Evolutionary conservation across 257 asterid species (phyloP).

Genomic region (Solanum sitiens): DNA sequence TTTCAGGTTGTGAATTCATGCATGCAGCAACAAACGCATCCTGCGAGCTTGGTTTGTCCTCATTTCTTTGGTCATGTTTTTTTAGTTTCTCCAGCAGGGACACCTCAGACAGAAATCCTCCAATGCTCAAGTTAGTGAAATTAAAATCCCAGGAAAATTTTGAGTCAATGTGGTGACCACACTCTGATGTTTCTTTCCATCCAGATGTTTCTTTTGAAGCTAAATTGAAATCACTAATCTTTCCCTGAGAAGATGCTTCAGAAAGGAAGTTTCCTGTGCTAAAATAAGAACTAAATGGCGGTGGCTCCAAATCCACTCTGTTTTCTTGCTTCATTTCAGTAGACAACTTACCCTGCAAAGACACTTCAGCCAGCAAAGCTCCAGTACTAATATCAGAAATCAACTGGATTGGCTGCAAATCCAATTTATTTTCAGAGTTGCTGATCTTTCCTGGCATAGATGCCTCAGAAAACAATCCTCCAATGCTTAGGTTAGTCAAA

Average conservation of each 20-base stretch:
- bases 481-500: slow-evolving; percentile 75
- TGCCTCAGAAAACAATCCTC: slow-evolving; percentile 73
- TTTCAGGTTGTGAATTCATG: slow-evolving; percentile 17
- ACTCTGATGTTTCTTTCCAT: slow-evolving; percentile 6
- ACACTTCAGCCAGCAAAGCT: slow-evolving; percentile 68
- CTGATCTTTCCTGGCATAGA: slow-evolving; percentile 51
- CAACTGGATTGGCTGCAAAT: slow-evolving; percentile 22
- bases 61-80: slow-evolving; percentile 19
- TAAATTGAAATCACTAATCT: slow-evolving; percentile 1
- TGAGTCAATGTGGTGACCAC: slow-evolving; percentile 6
- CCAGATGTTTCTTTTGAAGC: slow-evolving; percentile 17
- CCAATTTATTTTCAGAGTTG: slow-evolving; percentile 25
- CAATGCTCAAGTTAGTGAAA: slow-evolving; percentile 61
- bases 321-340: not conserved
- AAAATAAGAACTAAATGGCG: slow-evolving; percentile 28
- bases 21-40: slow-evolving; percentile 32
- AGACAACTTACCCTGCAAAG: slow-evolving; percentile 55
- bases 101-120: slow-evolving; percentile 68
- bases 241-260: slow-evolving; percentile 32
- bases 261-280: slow-evolving; percentile 48
- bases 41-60: slow-evolving; percentile 29
- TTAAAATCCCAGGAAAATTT: slow-evolving; percentile 54
- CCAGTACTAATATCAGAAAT: slow-evolving; percentile 56
- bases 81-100: slow-evolving; percentile 40
- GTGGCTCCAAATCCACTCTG: slow-evolving; percentile 21